Evolutionary conservation across 805 yeast species (phyloP), one percentile per base, ranked within the genome.

Genomic region (Lachancea kluyveri): DNA sequence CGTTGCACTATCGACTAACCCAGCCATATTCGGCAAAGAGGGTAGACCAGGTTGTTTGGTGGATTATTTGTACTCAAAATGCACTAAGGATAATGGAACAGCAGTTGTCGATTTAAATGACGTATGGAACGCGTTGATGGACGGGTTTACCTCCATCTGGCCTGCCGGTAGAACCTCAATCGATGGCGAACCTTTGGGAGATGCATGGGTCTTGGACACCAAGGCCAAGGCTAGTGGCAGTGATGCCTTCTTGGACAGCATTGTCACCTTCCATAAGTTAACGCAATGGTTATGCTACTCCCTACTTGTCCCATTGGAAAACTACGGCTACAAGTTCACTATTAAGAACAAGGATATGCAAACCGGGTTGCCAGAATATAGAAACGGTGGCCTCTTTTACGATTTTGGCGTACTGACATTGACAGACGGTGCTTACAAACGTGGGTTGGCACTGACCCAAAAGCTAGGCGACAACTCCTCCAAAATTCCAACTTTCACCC

Each of bases 211-310:
- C 24, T 58, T 68, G 17, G 46, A 64, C 21, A 60, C 62, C 15
- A 61, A 61, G 15, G 26, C 47, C 5, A 41, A 48, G 18, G 33
- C 42, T 0, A 29, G 36, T 3, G 50, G 46, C 5, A 32, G 41
- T n/a, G 68, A 63, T 22, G 25, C 34, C 2, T 27, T 20, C 11
- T 40, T 59, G 41, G 54, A 59, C 11, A 57, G 57, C 26, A 67
- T 76, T 28, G 73, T 73, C 11, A 76, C 82, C 3, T 77, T 77
- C 53, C 83, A 77, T 44, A 77, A 77, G 37, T 59, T 77, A 22
- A 74, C 80, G 0, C 84, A 77, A 51, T 77, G 83, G 83, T 57
- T 77, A 7, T 69, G 79, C 13, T 77, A 77, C 47, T 77, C 83
- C 2, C 50, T 77, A 30, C 48, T 77, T 12, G 64, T 67, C 9